Base-by-base conservation (phyloP, 2,329 filamentous ascomycete species). In the Byssoonygena ceratinophila region DNA sequence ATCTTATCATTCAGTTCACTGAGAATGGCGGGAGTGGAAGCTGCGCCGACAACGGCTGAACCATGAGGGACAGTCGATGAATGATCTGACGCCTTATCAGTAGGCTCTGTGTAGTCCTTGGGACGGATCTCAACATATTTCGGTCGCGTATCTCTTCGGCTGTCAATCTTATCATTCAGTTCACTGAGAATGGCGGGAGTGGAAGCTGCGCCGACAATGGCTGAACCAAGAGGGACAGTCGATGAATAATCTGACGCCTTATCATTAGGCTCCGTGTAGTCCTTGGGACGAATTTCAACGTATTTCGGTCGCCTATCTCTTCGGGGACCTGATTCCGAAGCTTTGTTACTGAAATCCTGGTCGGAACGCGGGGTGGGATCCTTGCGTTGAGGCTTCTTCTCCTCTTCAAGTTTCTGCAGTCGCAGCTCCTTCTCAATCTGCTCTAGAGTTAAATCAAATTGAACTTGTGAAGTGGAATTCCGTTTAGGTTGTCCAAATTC, bases 381-480 rank as follows among this genome's bases (percentile, higher is more conserved):
- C 39, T 46, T 54, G 12, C 45, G 53, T n/a, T 43, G 43, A 11
- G 55, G 39, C 22, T 57, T 51, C 48, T 54, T 56, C 27, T 58
- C 54, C 29, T 59, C 53, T 37, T 60, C 57, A 14, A 59, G 49
- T 29, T 50, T 41, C 39, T 54, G 47, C 8, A 56, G 60, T 29
- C 63, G 63, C 47, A 66, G 64, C 51, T 77, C 76, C 50, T 74
- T 75, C 27, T 74, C 69, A 32, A 67, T 69, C 63, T 81, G 77
- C 60, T 80, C 77, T 44, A 79, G 69, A 0, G 78, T 80, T 46
- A 81, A 61, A 34, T 76, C 73, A 57, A 82, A 82, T 51, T 76
- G 74, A 6, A 82, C 80, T 59, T 64, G 69, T 2, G 56, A 51
- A 3, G 68, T 65, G 23, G 61, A 62, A 20, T 65, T 63, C 45